Base-by-base conservation (phyloP, 2,329 filamentous ascomycete species). In the Daldinia sp. region DNA sequence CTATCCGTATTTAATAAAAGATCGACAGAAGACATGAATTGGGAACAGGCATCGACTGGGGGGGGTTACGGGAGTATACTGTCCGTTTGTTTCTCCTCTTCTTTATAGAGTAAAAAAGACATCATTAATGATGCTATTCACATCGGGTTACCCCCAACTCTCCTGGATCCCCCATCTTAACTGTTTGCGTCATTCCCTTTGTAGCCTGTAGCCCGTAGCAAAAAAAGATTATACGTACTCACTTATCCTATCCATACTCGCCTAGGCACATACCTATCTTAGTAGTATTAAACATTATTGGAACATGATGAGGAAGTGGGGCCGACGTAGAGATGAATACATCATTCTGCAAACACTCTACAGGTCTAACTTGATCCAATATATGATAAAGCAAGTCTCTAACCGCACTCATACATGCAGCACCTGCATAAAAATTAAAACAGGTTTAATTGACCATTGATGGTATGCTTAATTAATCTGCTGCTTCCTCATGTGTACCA, bases 121-220 rank as follows among this genome's bases (percentile, higher is more conserved):
- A 41, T 54, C 37, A 26, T 61, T 58, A 41, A 54, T 18, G 46
- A 61, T 55, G 18, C 9, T 60, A 51, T 59, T 56, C 41, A 59
- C 37, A 44, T 55, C 26, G 42, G 28, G 26, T n/a, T 53, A 44
- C 39, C 35, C 42, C 23, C 28, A 18, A 54, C 50, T 15, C 28
- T 6, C 18, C 26, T 51, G 15, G 46, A 15, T 33, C 13, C 10
- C 15, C 15, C 20, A 18, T 58, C 23, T 55, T 28, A 58, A 37
- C 57, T 68, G 68, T 68, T 65, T 65, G 61, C 58, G 61, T 64
- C 54, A 53, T 56, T 56, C 23, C 59, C 65, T 65, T 70, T 68
- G 61, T 70, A 63, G 18, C 37, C 28, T 57, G 12, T 57, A 64
- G 33, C 33, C 33, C 3, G 9, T 33, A 33, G 30, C 48, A 53